Evolutionary conservation across 768 basidiomycete species (phyloP).

Genomic region (Hypholoma fasciculare): DNA sequence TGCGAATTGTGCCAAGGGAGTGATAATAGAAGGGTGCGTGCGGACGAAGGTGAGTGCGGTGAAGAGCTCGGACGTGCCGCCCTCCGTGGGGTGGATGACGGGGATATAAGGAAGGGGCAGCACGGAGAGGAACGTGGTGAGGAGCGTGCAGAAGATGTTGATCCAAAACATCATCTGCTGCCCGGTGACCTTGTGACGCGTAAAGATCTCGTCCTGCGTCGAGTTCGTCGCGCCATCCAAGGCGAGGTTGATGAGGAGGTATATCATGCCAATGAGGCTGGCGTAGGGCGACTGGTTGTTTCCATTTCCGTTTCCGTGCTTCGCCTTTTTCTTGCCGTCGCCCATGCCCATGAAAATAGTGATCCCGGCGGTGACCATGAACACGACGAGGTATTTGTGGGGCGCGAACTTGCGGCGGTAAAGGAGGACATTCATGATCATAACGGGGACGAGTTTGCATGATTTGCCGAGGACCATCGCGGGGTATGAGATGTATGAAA

Average conservation of each 20-base stretch:
- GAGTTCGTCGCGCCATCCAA: conserved; percentile 95
- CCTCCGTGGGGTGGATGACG: conserved; percentile 70
- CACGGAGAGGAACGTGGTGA: conserved; percentile 68
- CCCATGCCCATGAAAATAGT: conserved; percentile 93
- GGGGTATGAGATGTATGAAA: conserved; percentile 96
- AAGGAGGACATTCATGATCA: conserved; percentile 95
- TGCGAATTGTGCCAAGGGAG: conserved; percentile 81
- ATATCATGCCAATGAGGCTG: conserved; percentile 69
- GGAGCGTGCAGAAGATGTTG: conserved; percentile 79
- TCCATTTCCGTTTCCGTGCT: conserved; percentile 27
- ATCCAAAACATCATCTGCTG: conserved; percentile 99
- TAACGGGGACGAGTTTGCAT: conserved; percentile 97
- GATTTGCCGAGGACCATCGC: conserved; percentile 99
- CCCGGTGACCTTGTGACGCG: conserved; percentile 68
- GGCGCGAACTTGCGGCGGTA: conserved; percentile 91
- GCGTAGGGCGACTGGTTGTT: conserved; percentile 44
- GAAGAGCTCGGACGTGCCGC: conserved; percentile 61
- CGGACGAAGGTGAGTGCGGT: conserved; percentile 73
- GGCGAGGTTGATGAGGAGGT: conserved; percentile 82
- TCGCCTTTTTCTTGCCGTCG: conserved; percentile 47
- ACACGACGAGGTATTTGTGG: conserved; percentile 94
- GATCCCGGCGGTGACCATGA: conserved; percentile 90
- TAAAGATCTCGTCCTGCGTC: conserved; percentile 96
- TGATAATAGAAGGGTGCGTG: conserved; percentile 71
- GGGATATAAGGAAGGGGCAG: conserved; percentile 83